phyloP scores from a whole-genome alignment of 306 rosid genomes.

The Medicago ruthenica region DNA sequence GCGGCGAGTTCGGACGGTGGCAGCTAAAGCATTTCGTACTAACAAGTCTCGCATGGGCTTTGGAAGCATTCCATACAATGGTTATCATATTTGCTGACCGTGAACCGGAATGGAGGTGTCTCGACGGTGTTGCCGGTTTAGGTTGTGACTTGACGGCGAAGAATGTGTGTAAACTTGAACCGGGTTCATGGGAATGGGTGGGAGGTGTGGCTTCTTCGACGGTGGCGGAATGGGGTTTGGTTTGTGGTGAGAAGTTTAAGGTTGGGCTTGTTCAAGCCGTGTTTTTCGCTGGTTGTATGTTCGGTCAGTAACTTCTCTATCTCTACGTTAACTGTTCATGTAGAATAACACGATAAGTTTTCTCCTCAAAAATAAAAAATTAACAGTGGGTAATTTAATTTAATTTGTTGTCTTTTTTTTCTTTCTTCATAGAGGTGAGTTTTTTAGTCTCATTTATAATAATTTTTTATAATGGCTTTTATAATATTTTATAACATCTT shows the following conservation, averaged over 20 bases:
- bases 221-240: constrained; percentile 74
- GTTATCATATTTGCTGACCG: constrained; percentile 89
- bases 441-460: no score
- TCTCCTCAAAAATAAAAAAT: no score
- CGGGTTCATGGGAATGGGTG: constrained; percentile 86
- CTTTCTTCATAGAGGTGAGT: no score
- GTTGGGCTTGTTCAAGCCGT: constrained; percentile 89
- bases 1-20: constrained; percentile 94
- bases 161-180: constrained; percentile 17
- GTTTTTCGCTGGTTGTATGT: constrained; percentile 97
- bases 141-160: constrained; percentile 48
- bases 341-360: no score
- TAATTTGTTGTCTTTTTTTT: no score
- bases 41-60: constrained; percentile 88
- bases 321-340: no score
- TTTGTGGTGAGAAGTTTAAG: constrained; percentile 78
- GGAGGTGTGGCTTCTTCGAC: constrained; percentile 56
- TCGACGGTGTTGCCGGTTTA: neutral
- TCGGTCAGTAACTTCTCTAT: constrained; percentile 68
- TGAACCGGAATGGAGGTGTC: constrained; percentile 71
- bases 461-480: no score
- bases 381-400: no score
- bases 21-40: constrained; percentile 81
- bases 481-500: no score
- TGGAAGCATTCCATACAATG: constrained; percentile 97